phyloP scores from a whole-genome alignment of 2,329 filamentous ascomycete genomes.

The Aspergillus terreus region DNA sequence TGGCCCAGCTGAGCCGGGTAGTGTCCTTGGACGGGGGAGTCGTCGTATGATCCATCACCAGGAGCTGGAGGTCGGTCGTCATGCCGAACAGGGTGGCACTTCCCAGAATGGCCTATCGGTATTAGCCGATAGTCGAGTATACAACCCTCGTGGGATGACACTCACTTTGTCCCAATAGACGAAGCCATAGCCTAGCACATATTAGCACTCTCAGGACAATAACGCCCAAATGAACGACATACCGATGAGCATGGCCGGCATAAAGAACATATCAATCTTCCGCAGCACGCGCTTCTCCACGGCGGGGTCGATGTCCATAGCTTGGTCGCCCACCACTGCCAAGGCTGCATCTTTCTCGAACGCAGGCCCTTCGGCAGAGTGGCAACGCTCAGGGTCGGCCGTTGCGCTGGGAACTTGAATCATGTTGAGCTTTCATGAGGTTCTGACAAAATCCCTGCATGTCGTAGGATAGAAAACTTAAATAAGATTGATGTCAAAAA shows the following conservation, averaged over 20 bases:
- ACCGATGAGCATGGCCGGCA: slow-evolving; percentile 64
- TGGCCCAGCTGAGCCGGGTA: slow-evolving; percentile 69
- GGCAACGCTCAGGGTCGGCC: slow-evolving; percentile 4
- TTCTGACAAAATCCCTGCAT: too few species aligned
- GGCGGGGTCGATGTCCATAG: slow-evolving; percentile 48
- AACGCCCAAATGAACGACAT: neutral
- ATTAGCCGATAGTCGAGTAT: neutral
- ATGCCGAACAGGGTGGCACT: slow-evolving; percentile 72
- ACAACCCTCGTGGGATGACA: neutral
- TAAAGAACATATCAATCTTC: slow-evolving; percentile 65
- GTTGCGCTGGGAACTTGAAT: slow-evolving; percentile 18
- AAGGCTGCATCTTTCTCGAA: slow-evolving; percentile 54
- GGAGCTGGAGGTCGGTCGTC: slow-evolving; percentile 64
- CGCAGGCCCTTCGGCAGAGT: slow-evolving; percentile 2
- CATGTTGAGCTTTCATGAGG: slow-evolving; percentile 10
- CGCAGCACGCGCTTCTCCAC: slow-evolving; percentile 56
- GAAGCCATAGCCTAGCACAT: slow-evolving; percentile 51
- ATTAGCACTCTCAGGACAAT: neutral
- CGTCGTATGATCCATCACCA: slow-evolving; percentile 49
- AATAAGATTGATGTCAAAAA: neutral
- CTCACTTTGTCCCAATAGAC: slow-evolving; percentile 66
- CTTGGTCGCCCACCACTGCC: slow-evolving; percentile 55
- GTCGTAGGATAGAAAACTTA: neutral
- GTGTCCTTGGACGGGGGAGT: slow-evolving; percentile 61
- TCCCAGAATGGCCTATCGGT: slow-evolving; percentile 63